Evolutionary conservation across 106 monocot species (phyloP).

Genomic region (Cymbidium sinense): DNA sequence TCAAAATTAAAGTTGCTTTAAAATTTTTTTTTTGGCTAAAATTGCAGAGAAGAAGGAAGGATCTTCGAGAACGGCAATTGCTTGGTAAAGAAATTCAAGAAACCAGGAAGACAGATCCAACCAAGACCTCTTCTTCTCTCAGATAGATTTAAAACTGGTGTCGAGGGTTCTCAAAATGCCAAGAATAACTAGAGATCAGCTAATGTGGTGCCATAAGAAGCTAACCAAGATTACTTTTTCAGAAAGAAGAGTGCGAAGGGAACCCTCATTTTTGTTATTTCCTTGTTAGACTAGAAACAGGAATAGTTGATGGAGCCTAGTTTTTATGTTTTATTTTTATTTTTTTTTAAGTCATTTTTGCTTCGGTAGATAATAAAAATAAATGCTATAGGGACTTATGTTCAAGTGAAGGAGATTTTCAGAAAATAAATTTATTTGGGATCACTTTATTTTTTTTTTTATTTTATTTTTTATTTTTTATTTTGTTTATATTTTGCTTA

Average conservation of each 20-base stretch:
- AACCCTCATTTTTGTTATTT: slow-evolving; percentile 67
- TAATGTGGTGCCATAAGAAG: slow-evolving; percentile 74
- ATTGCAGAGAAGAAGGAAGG: slow-evolving; percentile 68
- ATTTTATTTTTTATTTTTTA: no score
- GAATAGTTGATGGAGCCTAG: background rate
- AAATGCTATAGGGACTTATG: background rate
- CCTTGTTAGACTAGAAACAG: slow-evolving; percentile 40
- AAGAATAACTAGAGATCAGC: slow-evolving; percentile 65
- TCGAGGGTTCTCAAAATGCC: slow-evolving; percentile 68
- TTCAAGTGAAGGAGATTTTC: no score
- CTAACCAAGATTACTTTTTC: slow-evolving; percentile 44
- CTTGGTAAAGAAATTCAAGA: slow-evolving; percentile 88
- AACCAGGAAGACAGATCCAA: slow-evolving; percentile 57
- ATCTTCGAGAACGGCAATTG: slow-evolving; percentile 56
- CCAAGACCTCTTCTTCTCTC: slow-evolving; percentile 79
- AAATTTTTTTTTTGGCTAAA: slow-evolving; percentile 2
- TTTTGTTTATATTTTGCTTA: no score
- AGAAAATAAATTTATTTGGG: no score
- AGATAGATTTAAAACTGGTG: slow-evolving; percentile 72
- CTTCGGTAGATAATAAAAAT: slow-evolving; percentile 1
- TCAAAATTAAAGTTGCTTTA: no score
- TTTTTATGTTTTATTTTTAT: no score
- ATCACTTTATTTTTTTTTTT: no score
- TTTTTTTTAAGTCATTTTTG: background rate
- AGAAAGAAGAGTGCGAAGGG: slow-evolving; percentile 51